These are phyloP conservation scores for Afroboletus lepidellus DNA, from an alignment of 1,284 basidiomycete species.

Conservation along the genomic window DNA sequence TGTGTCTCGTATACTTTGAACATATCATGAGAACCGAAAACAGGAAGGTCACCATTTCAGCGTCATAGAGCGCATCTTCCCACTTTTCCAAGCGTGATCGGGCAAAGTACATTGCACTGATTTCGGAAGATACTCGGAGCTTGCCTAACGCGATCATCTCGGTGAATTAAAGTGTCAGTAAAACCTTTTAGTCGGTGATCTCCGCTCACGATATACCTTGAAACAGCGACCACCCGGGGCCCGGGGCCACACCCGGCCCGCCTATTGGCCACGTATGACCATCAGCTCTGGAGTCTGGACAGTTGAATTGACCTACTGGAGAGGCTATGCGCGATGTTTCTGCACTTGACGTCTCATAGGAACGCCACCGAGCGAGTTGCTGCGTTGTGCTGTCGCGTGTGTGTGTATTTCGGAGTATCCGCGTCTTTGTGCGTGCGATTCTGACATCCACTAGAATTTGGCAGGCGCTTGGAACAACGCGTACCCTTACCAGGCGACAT, in stretches of 20 bases:
- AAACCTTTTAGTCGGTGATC: neutral
- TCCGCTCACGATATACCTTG: neutral
- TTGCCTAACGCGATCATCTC: neutral
- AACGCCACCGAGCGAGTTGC: neutral
- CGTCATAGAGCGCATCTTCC: neutral
- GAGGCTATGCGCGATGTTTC: neutral
- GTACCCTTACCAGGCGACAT: too few relatives aligned
- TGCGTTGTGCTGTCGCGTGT: neutral
- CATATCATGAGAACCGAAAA: neutral
- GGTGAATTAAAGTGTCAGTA: neutral
- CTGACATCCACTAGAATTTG: too few relatives aligned
- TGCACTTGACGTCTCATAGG: neutral
- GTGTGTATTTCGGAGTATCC: too few relatives aligned
- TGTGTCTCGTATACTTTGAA: neutral
- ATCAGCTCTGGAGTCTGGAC: neutral
- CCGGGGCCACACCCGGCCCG: too few relatives aligned
- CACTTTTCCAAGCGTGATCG: neutral
- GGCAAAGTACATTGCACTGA: neutral
- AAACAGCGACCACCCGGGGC: neutral
- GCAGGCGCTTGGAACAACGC: too few relatives aligned
- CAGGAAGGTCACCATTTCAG: neutral
- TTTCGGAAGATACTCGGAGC: neutral
- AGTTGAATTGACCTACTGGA: neutral
- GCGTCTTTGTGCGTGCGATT: too few relatives aligned
- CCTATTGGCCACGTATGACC: neutral